Evolutionary conservation across 768 basidiomycete species (phyloP), one percentile per base, ranked within the genome.

Genomic region (Russula compacta): DNA sequence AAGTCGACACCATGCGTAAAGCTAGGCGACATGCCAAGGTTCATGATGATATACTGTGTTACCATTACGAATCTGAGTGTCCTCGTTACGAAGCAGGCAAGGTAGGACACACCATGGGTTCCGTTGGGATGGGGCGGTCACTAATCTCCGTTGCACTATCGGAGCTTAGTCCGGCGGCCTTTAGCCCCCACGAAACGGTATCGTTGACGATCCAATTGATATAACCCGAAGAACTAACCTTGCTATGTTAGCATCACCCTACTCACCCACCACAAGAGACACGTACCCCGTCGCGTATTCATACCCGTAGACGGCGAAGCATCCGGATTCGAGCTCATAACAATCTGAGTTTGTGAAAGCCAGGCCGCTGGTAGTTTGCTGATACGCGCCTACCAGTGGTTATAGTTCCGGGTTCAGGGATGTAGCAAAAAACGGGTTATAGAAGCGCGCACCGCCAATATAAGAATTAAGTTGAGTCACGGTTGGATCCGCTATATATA

Each of bases 161-260:
- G 10, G 86, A 75, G 0, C 75, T 87, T 71, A 94, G 71, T 1
- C 85, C 90, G 3, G 80, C 77, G 21, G 77, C 86, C 53, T 81
- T 79, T 57, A 95, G 69, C 4, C 87, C 91, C 93, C 93, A 94
- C 9, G 85, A 74, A 29, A 79, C 69, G 65, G 82, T 76, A 70
- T 82, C 81, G 66, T 85, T 77, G 58, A 83, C 79, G 60, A 94
- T 76, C 93, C 93, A 95, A 3, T 89, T 82, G 66, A 95, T 91
- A 69, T 94, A 95, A 14, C 64, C 64, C 4, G 53, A 35, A 15
- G 51, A 1, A 35, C 51, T 56, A 19, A 8, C 2, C 24, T 14
- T n/a, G n/a, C 35, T 14, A 42, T 36, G 17, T 43, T 9, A 63
- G 24, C 12, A 32, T 14, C 17, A 8, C 14, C 33, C 8, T 17